Evolutionary conservation across 495 filamentous ascomycete genomes (phyloP), one percentile per base, ranked within the genome.

Genomic region (Alectoria sarmentosa): DNA sequence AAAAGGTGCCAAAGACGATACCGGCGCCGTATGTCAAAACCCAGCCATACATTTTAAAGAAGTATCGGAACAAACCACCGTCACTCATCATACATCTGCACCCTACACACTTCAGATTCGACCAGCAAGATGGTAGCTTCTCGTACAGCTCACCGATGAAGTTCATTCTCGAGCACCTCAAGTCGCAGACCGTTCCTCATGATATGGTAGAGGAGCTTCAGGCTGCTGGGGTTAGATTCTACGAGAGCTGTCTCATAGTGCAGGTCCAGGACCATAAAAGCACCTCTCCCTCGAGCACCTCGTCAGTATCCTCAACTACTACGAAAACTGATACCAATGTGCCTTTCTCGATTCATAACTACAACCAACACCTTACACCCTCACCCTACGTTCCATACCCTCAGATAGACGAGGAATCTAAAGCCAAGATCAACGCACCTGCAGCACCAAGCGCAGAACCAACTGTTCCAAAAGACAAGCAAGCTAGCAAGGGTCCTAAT

Each of bases 211-310:
- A 88, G 61, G 88, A 90, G 68, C 75, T 91, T 60, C 73, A 85
- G 39, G 78, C 83, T 32, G 77, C 77, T 23, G 83, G 82, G 11
- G 87, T 96, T 32, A 79, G 76, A n/a, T 98, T 95, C 70, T 99
- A 98, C 71, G 94, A 99, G 73, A 85, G 90, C 26, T 96, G 93
- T 72, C 80, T 99, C 59, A 98, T 99, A 66, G 92, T 98, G 54
- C 86, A 96, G 72, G 80, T 97, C 7, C 82, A 94, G 66, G 89
- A 97, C 76, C 89, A 96, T 74, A 87, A 86, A 60, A 87, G 88
- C 8, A 81, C 78, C 4, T 80, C 84, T 38, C 80, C 85, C 52
- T 85, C 86, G 59, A 55, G 15, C 28, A 36, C 0, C 15, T 76
- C 84, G 30, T 82, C 83, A 9, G 66, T 74, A 0, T 71, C 77